Conservation (phyloP, 257 asterid genomes). For the Solanum appendiculatum region DNA sequence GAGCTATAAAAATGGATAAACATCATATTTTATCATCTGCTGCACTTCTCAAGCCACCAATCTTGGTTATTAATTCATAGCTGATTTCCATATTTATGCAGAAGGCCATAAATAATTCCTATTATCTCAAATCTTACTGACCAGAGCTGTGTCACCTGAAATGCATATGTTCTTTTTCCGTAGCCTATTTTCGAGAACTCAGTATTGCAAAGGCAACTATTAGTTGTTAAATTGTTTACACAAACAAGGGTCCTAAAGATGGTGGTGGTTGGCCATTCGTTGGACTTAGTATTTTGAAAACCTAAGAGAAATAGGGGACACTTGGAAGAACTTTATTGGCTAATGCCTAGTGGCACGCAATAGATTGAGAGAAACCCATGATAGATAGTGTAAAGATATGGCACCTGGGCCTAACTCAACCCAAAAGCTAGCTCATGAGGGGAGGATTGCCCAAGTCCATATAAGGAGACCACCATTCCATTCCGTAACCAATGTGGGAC, state of each 20-base stretch:
- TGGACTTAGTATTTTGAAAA: neutral
- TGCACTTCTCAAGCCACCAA: neutral
- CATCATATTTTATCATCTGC: neutral
- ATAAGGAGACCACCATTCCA: neutral
- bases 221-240: neutral
- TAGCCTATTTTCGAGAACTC: neutral
- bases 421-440: neutral
- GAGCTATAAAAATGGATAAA: neutral
- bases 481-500: neutral
- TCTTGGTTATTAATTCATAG: neutral
- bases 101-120: neutral
- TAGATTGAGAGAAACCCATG: neutral
- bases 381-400: neutral
- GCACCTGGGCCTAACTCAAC: neutral
- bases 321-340: neutral
- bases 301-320: neutral
- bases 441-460: neutral
- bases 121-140: neutral
- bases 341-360: neutral
- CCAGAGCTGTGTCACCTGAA: neutral
- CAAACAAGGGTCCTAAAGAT: neutral
- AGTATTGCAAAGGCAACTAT: neutral
- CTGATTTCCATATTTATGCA: neutral
- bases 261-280: neutral
- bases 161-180: neutral